These are phyloP conservation scores for Botrytis pseudocinerea DNA, from an alignment of 2,329 filamentous ascomycete genomes.

Conservation along the genomic window DNA sequence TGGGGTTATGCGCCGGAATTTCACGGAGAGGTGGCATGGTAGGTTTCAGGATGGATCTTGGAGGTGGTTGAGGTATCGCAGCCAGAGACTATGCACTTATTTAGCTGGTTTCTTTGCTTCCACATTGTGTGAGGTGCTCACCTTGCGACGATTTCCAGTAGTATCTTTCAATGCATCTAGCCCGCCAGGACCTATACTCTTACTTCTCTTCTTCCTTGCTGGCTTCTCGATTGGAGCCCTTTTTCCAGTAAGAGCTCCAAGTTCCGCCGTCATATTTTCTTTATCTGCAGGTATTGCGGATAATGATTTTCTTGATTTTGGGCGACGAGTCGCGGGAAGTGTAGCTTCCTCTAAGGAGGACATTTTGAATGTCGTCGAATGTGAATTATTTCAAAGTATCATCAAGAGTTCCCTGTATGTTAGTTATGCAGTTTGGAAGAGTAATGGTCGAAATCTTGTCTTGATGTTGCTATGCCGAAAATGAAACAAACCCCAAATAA, in stretches of 20 bases:
- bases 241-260: constrained; percentile 48
- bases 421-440: constrained; percentile 19
- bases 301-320: constrained; percentile 68
- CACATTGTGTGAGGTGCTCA: constrained; percentile 47
- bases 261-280: constrained; percentile 74
- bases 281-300: constrained; percentile 66
- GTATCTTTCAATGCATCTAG: constrained; percentile 77
- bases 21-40: constrained; percentile 67
- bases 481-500: constrained; percentile 28
- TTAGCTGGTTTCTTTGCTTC: constrained; percentile 23
- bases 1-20: constrained; percentile 56
- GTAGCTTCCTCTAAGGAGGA: constrained; percentile 48
- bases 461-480: constrained; percentile 26
- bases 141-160: constrained; percentile 77
- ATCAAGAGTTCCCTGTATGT: background rate
- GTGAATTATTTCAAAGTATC: background rate
- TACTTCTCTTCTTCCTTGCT: constrained; percentile 76
- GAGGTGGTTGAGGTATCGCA: constrained; percentile 45
- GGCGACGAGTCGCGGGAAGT: constrained; percentile 56
- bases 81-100: constrained; percentile 36
- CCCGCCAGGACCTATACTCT: constrained; percentile 92
- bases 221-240: constrained; percentile 31
- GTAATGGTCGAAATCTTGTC: constrained; percentile 25
- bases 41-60: constrained; percentile 78
- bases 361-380: constrained; percentile 39